phyloP scores from a whole-genome alignment of 2,329 filamentous ascomycete species.

The Trichoderma simmonsii region DNA sequence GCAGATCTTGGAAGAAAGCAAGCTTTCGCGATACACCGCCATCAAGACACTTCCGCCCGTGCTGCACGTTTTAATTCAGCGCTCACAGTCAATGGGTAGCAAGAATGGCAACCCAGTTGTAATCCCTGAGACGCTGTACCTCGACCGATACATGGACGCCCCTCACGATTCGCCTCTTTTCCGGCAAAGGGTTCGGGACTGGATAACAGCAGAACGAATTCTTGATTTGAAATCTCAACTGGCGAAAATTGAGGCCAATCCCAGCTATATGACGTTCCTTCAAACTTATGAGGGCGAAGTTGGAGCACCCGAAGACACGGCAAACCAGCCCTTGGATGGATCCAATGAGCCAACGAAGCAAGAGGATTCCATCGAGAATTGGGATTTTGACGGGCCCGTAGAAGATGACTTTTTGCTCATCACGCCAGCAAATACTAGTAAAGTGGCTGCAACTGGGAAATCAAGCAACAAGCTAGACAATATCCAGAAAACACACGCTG shows the following conservation, averaged over 20 bases:
- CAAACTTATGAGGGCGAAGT: conserved; percentile 28
- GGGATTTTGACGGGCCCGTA: conserved; percentile 39
- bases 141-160: conserved; percentile 83
- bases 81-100: conserved; percentile 67
- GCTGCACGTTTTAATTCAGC: conserved; percentile 84
- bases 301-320: conserved; percentile 15
- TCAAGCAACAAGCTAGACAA: conserved; percentile 18
- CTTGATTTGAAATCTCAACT: conserved; percentile 48
- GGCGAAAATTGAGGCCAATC: conserved; percentile 27
- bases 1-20: conserved; percentile 67
- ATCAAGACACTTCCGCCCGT: conserved; percentile 78
- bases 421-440: conserved; percentile 18
- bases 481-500: conserved; percentile 25
- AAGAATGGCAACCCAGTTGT: conserved; percentile 77
- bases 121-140: conserved; percentile 76
- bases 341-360: conserved; percentile 3
- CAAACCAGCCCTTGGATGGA: not conserved
- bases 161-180: conserved; percentile 59
- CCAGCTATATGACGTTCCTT: conserved; percentile 29
- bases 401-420: conserved; percentile 37
- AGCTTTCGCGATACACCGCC: conserved; percentile 62
- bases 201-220: conserved; percentile 69
- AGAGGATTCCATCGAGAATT: conserved; percentile 20
- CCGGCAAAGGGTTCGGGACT: conserved; percentile 63
- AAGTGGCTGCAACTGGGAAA: not conserved